Conservation (phyloP, 176 grass and related monocot species). For the Poa pratensis region DNA sequence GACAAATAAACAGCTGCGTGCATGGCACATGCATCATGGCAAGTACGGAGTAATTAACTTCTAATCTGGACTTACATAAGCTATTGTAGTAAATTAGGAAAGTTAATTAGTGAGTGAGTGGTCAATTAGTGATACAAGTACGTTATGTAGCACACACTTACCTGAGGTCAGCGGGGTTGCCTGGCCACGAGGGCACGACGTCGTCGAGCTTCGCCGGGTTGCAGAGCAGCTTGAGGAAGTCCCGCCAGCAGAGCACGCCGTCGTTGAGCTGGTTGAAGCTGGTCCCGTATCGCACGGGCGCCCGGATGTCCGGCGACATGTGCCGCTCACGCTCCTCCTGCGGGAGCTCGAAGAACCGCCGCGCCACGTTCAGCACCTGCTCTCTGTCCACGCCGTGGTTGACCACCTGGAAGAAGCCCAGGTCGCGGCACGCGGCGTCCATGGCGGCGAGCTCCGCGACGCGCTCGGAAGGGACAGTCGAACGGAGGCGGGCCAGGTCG, state of each 20-base stretch:
- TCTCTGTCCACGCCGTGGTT: constrained; percentile 56
- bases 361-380: constrained; percentile 58
- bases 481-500: constrained; percentile 58
- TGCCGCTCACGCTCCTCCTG: constrained; percentile 55
- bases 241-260: constrained; percentile 83
- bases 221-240: constrained; percentile 92
- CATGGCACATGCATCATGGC: too few species aligned
- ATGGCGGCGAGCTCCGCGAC: constrained; percentile 43
- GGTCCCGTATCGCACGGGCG: constrained; percentile 74
- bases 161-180: constrained; percentile 44
- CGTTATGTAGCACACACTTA: too few species aligned
- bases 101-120: too few species aligned
- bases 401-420: constrained; percentile 96
- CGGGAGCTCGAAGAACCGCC: constrained; percentile 80
- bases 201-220: constrained; percentile 20
- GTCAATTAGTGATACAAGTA: neutral
- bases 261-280: constrained; percentile 96
- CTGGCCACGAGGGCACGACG: constrained; percentile 49
- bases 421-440: constrained; percentile 65
- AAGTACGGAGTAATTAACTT: too few species aligned
- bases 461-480: constrained; percentile 21
- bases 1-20: too few species aligned
- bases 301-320: constrained; percentile 74
- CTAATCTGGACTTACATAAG: too few species aligned
- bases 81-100: too few species aligned